phyloP scores from a whole-genome alignment of 225 moss, liverwort and hornwort species.

The Polytrichum commune region DNA sequence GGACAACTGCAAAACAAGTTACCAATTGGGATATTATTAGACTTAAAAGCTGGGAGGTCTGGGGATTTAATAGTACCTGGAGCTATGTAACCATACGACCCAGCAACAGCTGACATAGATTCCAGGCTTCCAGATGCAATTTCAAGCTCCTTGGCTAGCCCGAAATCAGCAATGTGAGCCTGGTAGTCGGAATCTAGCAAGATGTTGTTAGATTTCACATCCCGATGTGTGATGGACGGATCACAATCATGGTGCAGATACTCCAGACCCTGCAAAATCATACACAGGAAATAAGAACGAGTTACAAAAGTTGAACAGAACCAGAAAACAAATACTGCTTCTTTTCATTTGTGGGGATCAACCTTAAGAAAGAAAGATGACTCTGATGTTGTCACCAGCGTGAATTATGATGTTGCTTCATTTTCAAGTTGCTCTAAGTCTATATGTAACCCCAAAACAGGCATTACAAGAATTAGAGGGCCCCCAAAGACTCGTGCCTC shows the following conservation, averaged over 20 bases:
- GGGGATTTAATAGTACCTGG: slow-evolving; percentile 25
- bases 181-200: slow-evolving; percentile 55
- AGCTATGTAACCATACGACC: slow-evolving; percentile 67
- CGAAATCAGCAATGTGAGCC: slow-evolving; percentile 63
- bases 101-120: slow-evolving; percentile 60
- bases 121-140: slow-evolving; percentile 35
- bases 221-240: slow-evolving; percentile 57
- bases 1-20: no score
- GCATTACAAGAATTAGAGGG: no score
- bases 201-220: slow-evolving; percentile 71
- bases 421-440: no score
- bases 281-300: background rate
- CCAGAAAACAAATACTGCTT: no score
- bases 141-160: slow-evolving; percentile 61
- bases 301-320: background rate
- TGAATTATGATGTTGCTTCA: no score
- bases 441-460: no score
- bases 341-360: no score
- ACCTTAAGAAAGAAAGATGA: no score
- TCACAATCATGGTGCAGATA: slow-evolving; percentile 64
- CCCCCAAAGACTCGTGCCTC: no score
- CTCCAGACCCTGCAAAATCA: slow-evolving; percentile 43
- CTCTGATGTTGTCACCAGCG: no score
- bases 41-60: no score
- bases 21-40: no score